Conservation (phyloP, 306 rosid genomes). For the Castanea crenata region DNA sequence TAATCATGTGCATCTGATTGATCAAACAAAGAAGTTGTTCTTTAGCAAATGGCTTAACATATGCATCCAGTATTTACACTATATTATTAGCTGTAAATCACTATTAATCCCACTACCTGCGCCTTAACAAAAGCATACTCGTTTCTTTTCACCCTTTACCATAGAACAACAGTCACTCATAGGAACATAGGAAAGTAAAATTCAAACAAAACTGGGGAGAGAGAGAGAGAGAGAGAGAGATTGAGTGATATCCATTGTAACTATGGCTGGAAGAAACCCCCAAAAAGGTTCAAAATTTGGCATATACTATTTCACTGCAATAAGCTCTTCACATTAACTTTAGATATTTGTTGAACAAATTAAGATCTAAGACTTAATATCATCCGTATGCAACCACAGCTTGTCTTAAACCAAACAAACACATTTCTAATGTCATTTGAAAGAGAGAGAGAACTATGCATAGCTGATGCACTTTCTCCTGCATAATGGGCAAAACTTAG, state of each 20-base stretch:
- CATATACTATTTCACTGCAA: background rate
- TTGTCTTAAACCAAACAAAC: too few species aligned
- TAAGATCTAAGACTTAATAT: background rate
- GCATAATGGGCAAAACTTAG: too few species aligned
- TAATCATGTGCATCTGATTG: background rate
- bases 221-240: background rate
- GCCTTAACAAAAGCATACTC: background rate
- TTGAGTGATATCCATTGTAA: background rate
- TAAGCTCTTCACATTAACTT: background rate
- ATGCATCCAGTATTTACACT: background rate
- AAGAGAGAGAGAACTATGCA: too few species aligned
- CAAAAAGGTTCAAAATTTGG: background rate
- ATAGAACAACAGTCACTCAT: background rate
- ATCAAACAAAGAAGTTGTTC: too few species aligned
- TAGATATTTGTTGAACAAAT: background rate
- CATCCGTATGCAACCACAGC: background rate
- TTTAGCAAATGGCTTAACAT: background rate
- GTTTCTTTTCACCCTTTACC: background rate
- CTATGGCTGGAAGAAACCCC: background rate
- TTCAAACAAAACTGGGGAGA: background rate
- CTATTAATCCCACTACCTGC: background rate
- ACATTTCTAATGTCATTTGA: too few species aligned
- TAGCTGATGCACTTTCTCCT: too few species aligned
- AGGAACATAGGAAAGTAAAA: background rate
- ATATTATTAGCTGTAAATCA: background rate